A percentile compares a stretch with the other conserved stretches of the same genome.
phyloP scores from a whole-genome alignment of 208 protist genomes.

The Crithidia bombi region DNA sequence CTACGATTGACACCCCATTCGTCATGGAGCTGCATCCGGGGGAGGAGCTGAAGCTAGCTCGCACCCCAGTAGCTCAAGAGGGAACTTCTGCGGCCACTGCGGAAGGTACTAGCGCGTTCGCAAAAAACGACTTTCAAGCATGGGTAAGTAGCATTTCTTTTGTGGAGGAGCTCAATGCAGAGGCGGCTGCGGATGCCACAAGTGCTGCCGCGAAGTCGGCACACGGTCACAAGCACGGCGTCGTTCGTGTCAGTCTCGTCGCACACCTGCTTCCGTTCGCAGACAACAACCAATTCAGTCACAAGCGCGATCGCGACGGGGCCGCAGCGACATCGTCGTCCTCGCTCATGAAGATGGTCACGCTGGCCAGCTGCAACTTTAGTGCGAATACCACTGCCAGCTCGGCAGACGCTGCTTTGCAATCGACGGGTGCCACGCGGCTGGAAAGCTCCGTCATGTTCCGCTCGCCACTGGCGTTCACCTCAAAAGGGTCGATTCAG shows the following conservation, averaged over 20 bases:
- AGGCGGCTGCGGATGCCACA: not conserved
- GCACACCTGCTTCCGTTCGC: slow-evolving; percentile 25
- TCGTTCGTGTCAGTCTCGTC: slow-evolving; percentile 43
- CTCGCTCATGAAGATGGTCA: slow-evolving; percentile 22
- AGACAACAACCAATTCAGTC: not conserved
- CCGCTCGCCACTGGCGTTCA: slow-evolving; percentile 37
- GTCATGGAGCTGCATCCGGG: slow-evolving; percentile 45
- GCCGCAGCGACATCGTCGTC: not conserved
- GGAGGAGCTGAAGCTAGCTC: slow-evolving; percentile 45
- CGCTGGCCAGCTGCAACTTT: slow-evolving; percentile 51
- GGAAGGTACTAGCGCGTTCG: slow-evolving; percentile 17
- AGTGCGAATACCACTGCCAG: not conserved
- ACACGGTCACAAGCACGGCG: slow-evolving; percentile 24
- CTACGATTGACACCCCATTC: slow-evolving; percentile 52
- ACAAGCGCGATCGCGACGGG: slow-evolving; percentile 17
- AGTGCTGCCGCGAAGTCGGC: slow-evolving; percentile 4
- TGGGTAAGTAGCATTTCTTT: slow-evolving; percentile 45
- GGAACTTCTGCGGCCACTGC: slow-evolving; percentile 4
- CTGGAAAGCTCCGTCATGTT: slow-evolving; percentile 24
- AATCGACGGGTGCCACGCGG: not conserved
- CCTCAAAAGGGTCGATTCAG: slow-evolving; percentile 33
- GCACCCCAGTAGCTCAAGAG: not conserved
- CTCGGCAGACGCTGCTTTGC: not conserved
- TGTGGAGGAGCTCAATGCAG: slow-evolving; percentile 30
- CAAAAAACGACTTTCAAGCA: slow-evolving; percentile 39